Conservation (phyloP, 2,329 filamentous ascomycete species). For the Diaporthe ampelina region DNA sequence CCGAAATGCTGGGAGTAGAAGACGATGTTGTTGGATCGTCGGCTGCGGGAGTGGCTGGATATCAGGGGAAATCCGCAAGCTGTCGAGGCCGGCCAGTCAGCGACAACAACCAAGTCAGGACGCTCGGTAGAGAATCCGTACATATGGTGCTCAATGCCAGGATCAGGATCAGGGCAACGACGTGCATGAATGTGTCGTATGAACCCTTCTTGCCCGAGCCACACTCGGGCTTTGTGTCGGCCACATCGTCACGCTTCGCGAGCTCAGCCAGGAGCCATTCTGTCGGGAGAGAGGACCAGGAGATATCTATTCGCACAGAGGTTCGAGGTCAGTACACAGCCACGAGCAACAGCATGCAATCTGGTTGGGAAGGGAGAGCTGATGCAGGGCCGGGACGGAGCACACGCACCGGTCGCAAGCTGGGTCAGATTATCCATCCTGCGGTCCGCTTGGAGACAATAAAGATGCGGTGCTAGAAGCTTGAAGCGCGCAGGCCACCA, state of each 20-base stretch:
- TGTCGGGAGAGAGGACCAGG: conserved; percentile 66
- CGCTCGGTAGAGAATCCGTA: conserved; percentile 48
- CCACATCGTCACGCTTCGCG: conserved; percentile 58
- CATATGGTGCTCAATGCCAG: conserved; percentile 71
- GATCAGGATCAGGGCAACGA: conserved; percentile 77
- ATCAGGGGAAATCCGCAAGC: conserved; percentile 78
- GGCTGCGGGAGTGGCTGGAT: conserved; percentile 69
- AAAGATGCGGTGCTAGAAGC: conserved; percentile 2
- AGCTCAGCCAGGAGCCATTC: conserved; percentile 67
- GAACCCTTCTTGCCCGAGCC: conserved; percentile 65
- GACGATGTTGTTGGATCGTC: conserved; percentile 71
- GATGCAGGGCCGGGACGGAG: neutral
- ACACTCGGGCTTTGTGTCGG: conserved; percentile 62
- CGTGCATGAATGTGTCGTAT: conserved; percentile 77
- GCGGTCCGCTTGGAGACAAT: neutral
- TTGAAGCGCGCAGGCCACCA: conserved; percentile 5
- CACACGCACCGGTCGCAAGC: conserved; percentile 33
- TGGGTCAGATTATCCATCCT: conserved; percentile 36
- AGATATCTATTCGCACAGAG: conserved; percentile 48
- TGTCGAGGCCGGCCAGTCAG: conserved; percentile 46
- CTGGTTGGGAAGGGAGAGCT: neutral
- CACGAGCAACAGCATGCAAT: neutral
- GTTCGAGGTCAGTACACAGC: neutral
- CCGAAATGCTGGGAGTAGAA: conserved; percentile 82
- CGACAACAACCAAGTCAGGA: neutral